Percentiles rank a stretch among this genome's conserved stretches.
phyloP scores from a whole-genome alignment of 192 early-diverging fungal species.

The Coemansia reversa region DNA sequence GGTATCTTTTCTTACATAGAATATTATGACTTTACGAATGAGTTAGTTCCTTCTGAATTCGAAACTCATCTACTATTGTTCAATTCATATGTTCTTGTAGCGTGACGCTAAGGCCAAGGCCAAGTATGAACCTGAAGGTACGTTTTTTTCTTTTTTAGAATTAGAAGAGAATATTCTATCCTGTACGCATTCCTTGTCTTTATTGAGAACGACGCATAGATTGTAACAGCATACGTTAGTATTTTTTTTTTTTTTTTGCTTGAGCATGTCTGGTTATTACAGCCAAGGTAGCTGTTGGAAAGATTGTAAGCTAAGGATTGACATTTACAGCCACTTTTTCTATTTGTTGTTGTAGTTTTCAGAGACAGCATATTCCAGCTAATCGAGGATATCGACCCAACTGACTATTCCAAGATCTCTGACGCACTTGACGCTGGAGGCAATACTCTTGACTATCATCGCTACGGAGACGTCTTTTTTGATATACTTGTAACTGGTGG shows the following conservation, averaged over 20 bases:
- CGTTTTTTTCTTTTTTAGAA: too few species aligned
- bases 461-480: constrained; percentile 93
- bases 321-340: neutral
- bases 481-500: constrained; percentile 92
- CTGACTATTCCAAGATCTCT: constrained; percentile 73
- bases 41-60: too few species aligned
- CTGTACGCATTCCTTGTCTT: too few species aligned
- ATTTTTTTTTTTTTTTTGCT: too few species aligned
- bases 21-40: too few species aligned
- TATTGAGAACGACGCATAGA: constrained; percentile 14
- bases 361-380: constrained; percentile 43
- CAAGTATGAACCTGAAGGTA: constrained; percentile 68
- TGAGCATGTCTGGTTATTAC: too few species aligned
- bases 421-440: constrained; percentile 74
- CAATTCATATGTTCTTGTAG: constrained; percentile 16
- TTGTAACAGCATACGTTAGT: neutral
- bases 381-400: constrained; percentile 56
- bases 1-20: too few species aligned
- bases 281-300: too few species aligned
- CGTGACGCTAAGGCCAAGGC: constrained; percentile 63
- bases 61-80: too few species aligned
- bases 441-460: constrained; percentile 90
- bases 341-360: constrained; percentile 15
- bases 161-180: too few species aligned
- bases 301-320: neutral